Percentiles rank a stretch among this genome's conserved stretches.
phyloP scores from a whole-genome alignment of 139 green algal species.

The Chlorokybus atmophyticus region DNA sequence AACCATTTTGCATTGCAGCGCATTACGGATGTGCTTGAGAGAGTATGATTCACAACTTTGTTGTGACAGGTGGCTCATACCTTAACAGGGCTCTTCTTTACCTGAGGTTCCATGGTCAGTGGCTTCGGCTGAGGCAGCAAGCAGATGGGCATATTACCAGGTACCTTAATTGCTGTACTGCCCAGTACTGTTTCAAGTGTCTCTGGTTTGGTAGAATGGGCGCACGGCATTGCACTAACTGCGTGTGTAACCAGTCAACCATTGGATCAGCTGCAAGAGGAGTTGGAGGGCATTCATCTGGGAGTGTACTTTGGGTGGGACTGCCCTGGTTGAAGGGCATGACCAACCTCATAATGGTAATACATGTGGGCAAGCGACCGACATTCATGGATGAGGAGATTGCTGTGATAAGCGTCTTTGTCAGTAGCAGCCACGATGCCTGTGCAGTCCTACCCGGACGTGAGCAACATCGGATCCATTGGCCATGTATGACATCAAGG shows the following conservation, averaged over 20 bases:
- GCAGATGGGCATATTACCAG: constrained; percentile 73
- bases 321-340: constrained; percentile 21
- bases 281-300: constrained; percentile 35
- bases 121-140: constrained; percentile 70
- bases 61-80: constrained; percentile 2
- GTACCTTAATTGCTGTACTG: background rate
- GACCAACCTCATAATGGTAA: constrained; percentile 64
- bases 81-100: constrained; percentile 19
- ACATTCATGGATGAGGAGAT: constrained; percentile 54
- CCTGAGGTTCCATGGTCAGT: constrained; percentile 11
- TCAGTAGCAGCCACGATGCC: too few species aligned
- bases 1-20: too few species aligned
- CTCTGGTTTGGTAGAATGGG: too few species aligned
- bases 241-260: constrained; percentile 19
- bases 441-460: background rate
- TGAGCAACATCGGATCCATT: too few species aligned
- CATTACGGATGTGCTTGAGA: too few species aligned
- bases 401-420: too few species aligned
- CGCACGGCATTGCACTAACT: too few species aligned
- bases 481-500: too few species aligned
- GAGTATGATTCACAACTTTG: too few species aligned
- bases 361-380: constrained; percentile 78
- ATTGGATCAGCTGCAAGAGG: constrained; percentile 28
- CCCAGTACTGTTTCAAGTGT: too few species aligned
- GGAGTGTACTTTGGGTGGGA: constrained; percentile 89